Conservation (phyloP, 1,284 basidiomycete genomes). For the Ceraceosorus bombacis region DNA sequence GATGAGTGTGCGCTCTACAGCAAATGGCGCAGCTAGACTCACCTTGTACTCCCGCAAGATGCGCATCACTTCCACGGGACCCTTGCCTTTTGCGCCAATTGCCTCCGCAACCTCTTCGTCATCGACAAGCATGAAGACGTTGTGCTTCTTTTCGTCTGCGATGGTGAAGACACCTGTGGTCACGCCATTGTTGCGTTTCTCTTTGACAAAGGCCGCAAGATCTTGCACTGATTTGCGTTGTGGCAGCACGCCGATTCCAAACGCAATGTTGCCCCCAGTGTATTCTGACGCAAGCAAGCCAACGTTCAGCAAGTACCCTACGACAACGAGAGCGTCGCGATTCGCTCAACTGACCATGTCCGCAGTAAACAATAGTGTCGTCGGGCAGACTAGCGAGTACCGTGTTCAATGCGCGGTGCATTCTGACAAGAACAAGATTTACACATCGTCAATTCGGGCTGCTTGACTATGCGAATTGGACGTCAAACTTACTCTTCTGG, state of each 20-base stretch:
- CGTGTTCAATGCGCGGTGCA: conserved; percentile 74
- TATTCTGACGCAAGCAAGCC: conserved; percentile 34
- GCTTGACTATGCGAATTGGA: background rate
- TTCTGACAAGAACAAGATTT: conserved; percentile 60
- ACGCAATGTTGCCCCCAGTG: conserved; percentile 45
- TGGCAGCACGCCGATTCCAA: conserved; percentile 58
- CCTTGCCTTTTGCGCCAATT: too few species aligned
- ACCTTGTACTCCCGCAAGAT: too few species aligned
- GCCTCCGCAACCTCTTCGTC: too few species aligned
- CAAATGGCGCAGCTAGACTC: too few species aligned
- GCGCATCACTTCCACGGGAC: too few species aligned
- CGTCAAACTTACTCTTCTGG: conserved; percentile 57
- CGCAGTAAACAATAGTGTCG: conserved; percentile 75
- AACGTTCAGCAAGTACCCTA: background rate
- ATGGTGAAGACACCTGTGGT: conserved; percentile 75
- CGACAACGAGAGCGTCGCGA: background rate
- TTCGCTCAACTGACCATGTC: conserved; percentile 57
- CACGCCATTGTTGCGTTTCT: conserved; percentile 51
- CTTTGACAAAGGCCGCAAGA: conserved; percentile 49
- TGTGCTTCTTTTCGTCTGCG: conserved; percentile 63
- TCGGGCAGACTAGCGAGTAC: conserved; percentile 62
- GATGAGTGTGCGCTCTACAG: too few species aligned
- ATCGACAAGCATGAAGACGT: conserved; percentile 45
- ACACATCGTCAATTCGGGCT: background rate
- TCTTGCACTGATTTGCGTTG: conserved; percentile 56